These are phyloP conservation scores for Cardiospermum halicacabum DNA, from an alignment of 345 rosid species.

Conservation along the genomic window DNA sequence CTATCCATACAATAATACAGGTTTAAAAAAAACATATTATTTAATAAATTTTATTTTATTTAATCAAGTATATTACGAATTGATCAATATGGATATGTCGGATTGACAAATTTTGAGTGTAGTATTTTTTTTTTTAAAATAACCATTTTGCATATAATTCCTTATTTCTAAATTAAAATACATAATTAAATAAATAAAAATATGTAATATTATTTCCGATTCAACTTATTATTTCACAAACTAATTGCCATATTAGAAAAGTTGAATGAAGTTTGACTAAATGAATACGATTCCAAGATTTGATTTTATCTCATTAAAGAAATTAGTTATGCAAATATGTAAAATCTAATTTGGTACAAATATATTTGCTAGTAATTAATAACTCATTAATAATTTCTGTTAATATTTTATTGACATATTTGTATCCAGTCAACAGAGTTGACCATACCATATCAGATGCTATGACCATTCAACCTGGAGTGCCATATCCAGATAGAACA, in stretches of 20 bases:
- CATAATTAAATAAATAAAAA: too few species aligned
- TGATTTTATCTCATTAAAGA: background rate
- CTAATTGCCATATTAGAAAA: background rate
- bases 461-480: background rate
- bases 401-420: background rate
- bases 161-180: too few species aligned
- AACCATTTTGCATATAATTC: too few species aligned
- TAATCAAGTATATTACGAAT: too few species aligned
- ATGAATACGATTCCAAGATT: background rate
- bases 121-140: background rate
- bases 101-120: too few species aligned
- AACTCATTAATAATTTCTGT: background rate
- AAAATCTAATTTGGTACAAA: background rate
- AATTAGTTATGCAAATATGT: background rate
- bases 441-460: background rate
- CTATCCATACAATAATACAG: too few species aligned
- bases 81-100: too few species aligned
- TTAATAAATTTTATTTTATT: too few species aligned
- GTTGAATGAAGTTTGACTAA: conserved; percentile 6
- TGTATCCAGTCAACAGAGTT: background rate
- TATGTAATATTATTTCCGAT: background rate
- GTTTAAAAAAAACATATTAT: too few species aligned
- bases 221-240: background rate
- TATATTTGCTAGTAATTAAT: background rate
- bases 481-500: background rate